phyloP scores from a whole-genome alignment of 306 rosid species.

The Inga leiocalycina region DNA sequence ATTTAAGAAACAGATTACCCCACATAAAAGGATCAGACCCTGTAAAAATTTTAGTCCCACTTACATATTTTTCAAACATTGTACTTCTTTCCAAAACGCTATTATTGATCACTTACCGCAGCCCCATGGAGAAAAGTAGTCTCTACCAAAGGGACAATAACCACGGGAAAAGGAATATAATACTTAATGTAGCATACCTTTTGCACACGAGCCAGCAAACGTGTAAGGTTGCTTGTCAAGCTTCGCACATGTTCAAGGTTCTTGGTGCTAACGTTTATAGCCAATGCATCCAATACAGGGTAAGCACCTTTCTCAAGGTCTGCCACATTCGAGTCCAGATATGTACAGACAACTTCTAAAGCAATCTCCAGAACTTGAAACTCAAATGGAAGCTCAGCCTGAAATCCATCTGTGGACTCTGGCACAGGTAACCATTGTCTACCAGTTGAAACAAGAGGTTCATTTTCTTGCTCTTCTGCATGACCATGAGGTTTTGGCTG shows the following conservation, averaged over 20 bases:
- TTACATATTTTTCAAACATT: not conserved
- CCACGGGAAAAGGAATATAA: not conserved
- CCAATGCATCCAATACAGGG: conserved; percentile 72
- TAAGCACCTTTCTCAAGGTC: conserved; percentile 92
- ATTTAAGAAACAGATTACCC: not conserved
- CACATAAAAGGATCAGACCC: not conserved
- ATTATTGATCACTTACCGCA: not conserved
- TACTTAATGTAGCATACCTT: conserved; percentile 56
- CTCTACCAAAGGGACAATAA: conserved; percentile 2
- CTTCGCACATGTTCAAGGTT: conserved; percentile 96
- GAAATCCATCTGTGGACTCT: conserved; percentile 67
- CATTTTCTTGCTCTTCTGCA: conserved; percentile 59
- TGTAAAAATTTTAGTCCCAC: conserved; percentile 4
- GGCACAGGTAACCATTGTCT: conserved; percentile 52
- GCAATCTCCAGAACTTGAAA: conserved; percentile 98
- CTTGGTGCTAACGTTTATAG: conserved; percentile 90
- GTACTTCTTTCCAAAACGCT: not conserved
- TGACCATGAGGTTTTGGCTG: conserved; percentile 49
- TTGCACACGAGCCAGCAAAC: conserved; percentile 89
- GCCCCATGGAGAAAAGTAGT: not conserved
- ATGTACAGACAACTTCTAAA: conserved; percentile 84
- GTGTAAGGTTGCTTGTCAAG: conserved; percentile 94
- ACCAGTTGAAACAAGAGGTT: conserved; percentile 47
- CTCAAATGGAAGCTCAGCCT: conserved; percentile 88
- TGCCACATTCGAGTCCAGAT: conserved; percentile 76